Evolutionary conservation across 2,329 filamentous ascomycete species (phyloP).

Genomic region (Phaeosphaeria sp.): DNA sequence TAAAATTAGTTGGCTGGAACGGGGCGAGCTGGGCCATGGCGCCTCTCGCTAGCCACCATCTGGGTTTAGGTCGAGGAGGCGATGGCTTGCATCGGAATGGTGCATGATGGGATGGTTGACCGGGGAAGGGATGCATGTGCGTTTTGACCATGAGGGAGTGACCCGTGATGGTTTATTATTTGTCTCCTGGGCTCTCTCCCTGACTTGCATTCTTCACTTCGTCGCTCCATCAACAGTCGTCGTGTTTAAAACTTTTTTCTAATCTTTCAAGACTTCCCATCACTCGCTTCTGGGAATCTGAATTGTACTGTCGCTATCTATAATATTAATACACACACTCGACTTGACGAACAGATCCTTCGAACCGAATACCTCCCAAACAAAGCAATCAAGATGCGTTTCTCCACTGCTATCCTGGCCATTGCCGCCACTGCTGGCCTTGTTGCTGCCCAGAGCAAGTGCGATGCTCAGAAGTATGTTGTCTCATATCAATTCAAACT

Average conservation of each 20-base stretch:
- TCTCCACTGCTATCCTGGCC: slow-evolving; percentile 35
- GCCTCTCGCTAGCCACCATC: background rate
- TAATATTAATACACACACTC: background rate
- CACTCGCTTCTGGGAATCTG: slow-evolving; percentile 12
- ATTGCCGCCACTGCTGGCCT: slow-evolving; percentile 45
- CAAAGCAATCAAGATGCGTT: slow-evolving; percentile 38
- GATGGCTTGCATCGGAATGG: background rate
- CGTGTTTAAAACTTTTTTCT: background rate
- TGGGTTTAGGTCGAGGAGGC: background rate
- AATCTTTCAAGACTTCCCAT: background rate
- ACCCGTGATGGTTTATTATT: background rate
- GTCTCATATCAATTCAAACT: background rate
- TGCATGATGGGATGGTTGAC: background rate
- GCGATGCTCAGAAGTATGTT: slow-evolving; percentile 49
- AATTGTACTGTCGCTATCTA: background rate
- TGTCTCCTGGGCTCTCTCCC: background rate
- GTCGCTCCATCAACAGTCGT: slow-evolving; percentile 2
- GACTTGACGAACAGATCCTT: background rate
- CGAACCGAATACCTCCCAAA: background rate
- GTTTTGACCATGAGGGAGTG: background rate
- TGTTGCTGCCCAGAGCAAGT: slow-evolving; percentile 49
- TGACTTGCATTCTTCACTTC: slow-evolving; percentile 6
- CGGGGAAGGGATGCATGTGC: slow-evolving; percentile 5
- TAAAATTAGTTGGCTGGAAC: slow-evolving; percentile 11
- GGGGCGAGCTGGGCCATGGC: slow-evolving; percentile 1